Conservation (phyloP, 306 rosid genomes). For the Sophora flavescens region DNA sequence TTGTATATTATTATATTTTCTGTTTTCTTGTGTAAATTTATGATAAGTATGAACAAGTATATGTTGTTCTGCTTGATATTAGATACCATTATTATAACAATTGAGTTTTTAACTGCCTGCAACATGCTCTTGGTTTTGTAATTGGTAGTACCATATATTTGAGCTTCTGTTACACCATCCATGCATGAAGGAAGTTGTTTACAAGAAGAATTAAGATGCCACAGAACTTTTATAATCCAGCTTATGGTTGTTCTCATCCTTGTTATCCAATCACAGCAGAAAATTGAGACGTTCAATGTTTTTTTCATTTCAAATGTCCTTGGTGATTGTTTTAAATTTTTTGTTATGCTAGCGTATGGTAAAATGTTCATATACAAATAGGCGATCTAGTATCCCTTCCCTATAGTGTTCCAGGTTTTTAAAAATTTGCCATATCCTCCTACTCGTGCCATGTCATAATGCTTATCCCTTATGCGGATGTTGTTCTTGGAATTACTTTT, state of each 20-base stretch:
- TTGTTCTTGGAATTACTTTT: conserved; percentile 21
- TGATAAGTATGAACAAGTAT: conserved; percentile 7
- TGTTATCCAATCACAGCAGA: neutral
- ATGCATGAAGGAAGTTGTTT: conserved; percentile 26
- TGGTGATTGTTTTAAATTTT: neutral
- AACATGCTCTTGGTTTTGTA: conserved; percentile 38
- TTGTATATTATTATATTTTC: conserved; percentile 9
- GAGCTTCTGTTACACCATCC: conserved; percentile 14
- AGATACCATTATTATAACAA: conserved; percentile 1
- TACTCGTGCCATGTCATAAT: neutral
- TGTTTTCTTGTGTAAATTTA: conserved; percentile 19
- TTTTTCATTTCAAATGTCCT: neutral
- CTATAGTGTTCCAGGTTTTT: neutral
- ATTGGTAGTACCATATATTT: neutral
- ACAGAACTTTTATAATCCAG: neutral
- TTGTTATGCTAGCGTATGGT: conserved; percentile 2
- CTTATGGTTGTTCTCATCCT: conserved; percentile 32
- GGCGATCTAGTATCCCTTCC: neutral
- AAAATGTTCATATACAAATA: neutral
- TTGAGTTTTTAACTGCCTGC: conserved; percentile 19
- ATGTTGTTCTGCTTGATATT: conserved; percentile 13
- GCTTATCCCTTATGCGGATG: neutral
- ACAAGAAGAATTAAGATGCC: conserved; percentile 29
- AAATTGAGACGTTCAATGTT: neutral
- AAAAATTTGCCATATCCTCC: neutral